A percentile compares a stretch with the other conserved stretches of the same genome.
phyloP scores from a whole-genome alignment of 2,329 filamentous ascomycete species.

The Fusarium bactridioides region DNA sequence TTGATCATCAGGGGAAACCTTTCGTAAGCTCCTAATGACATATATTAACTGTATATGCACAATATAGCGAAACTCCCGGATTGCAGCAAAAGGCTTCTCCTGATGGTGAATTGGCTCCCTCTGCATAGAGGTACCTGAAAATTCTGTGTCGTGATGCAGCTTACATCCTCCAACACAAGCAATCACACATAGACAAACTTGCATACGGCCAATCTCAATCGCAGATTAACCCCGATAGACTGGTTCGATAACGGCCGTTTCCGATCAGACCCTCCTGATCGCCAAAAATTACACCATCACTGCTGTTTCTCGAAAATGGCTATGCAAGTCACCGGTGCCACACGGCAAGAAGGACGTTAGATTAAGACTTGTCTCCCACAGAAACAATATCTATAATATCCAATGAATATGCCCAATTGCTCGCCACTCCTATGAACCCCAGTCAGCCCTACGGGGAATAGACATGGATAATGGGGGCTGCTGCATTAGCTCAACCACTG shows the following conservation, averaged over 20 bases:
- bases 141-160: constrained; percentile 7
- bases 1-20: background rate
- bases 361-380: constrained; percentile 5
- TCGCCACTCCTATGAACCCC: constrained; percentile 25
- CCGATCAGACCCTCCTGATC: constrained; percentile 14
- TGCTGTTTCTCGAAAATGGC: constrained; percentile 10
- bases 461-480: constrained; percentile 20
- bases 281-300: background rate
- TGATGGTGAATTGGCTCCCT: constrained; percentile 5
- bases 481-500: constrained; percentile 39
- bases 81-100: background rate
- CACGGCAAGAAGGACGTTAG: constrained; percentile 5
- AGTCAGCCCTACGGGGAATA: constrained; percentile 39
- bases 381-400: background rate
- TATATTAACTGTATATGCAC: background rate
- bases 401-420: constrained; percentile 17
- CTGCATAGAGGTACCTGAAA: constrained; percentile 11
- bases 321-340: constrained; percentile 16
- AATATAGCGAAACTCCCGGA: background rate
- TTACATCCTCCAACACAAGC: background rate
- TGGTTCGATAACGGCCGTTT: constrained; percentile 8
- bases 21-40: background rate
- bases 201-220: background rate
- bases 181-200: background rate
- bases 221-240: constrained; percentile 4